A percentile compares a stretch with the other conserved stretches of the same genome.
These are phyloP conservation scores for Rhizophlyctis rosea DNA, from an alignment of 192 early-diverging fungal species.

Conservation along the genomic window DNA sequence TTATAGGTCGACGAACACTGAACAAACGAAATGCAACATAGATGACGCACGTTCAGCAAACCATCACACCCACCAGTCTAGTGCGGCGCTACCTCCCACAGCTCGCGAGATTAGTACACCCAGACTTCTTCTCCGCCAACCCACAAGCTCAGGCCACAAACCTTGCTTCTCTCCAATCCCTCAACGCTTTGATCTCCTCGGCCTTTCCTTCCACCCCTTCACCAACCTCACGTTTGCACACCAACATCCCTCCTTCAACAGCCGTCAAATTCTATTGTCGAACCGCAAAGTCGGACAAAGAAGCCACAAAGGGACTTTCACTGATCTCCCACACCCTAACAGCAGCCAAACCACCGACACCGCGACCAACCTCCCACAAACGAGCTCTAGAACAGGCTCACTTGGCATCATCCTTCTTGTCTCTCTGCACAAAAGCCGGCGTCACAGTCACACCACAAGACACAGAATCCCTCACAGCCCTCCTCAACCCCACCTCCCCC, in stretches of 20 bases:
- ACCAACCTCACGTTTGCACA: background rate
- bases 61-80: background rate
- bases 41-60: no score
- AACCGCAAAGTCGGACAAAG: background rate
- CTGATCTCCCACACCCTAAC: background rate
- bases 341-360: background rate
- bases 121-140: constrained; percentile 10
- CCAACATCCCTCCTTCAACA: background rate
- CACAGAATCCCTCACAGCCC: background rate
- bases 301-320: background rate
- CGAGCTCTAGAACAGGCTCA: background rate
- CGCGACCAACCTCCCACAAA: constrained; percentile 2
- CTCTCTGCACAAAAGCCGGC: constrained; percentile 13
- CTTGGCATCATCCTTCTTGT: constrained; percentile 9
- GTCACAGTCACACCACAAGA: background rate
- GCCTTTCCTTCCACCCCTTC: constrained; percentile 5
- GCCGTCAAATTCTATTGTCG: constrained; percentile 3
- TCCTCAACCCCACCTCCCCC: background rate
- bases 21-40: no score
- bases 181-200: constrained; percentile 4
- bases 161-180: constrained; percentile 4
- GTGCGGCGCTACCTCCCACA: constrained; percentile 17
- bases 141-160: constrained; percentile 7
- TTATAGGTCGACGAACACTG: no score
- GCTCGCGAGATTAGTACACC: constrained; percentile 12